phyloP scores from a whole-genome alignment of 768 basidiomycete species.

The Panaeolus papilionaceus region DNA sequence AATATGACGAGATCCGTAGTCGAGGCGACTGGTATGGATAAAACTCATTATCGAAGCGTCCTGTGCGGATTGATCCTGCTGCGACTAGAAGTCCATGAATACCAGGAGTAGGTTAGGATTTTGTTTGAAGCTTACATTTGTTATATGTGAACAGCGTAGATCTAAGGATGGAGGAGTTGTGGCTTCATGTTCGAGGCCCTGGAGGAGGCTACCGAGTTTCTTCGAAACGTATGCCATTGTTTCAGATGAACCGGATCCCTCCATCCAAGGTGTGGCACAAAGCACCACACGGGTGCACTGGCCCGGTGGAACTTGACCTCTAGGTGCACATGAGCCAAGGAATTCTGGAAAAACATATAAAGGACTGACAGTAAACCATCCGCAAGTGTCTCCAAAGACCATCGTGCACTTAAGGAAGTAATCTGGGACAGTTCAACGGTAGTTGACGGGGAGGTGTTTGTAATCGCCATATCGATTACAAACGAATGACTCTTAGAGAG shows the following conservation, averaged over 20 bases:
- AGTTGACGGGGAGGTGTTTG: slow-evolving; percentile 51
- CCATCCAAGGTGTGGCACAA: slow-evolving; percentile 45
- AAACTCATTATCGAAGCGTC: slow-evolving; percentile 46
- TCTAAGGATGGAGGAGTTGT: slow-evolving; percentile 59
- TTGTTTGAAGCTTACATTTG: slow-evolving; percentile 42
- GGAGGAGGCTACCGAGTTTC: slow-evolving; percentile 57
- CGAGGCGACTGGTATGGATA: slow-evolving; percentile 58
- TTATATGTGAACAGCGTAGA: slow-evolving; percentile 54
- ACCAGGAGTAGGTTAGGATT: neutral
- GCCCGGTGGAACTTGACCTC: slow-evolving; percentile 48
- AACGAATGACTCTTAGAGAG: slow-evolving; percentile 55
- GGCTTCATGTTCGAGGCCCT: slow-evolving; percentile 46
- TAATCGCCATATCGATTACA: slow-evolving; percentile 59
- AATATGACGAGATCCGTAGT: slow-evolving; percentile 39
- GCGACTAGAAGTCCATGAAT: slow-evolving; percentile 20
- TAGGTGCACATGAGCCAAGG: slow-evolving; percentile 28
- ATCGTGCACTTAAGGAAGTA: slow-evolving; percentile 69
- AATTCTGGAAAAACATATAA: slow-evolving; percentile 17
- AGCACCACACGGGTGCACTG: slow-evolving; percentile 56
- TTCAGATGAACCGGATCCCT: slow-evolving; percentile 43
- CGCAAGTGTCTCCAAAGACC: slow-evolving; percentile 57
- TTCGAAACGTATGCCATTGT: slow-evolving; percentile 56
- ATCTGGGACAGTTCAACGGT: slow-evolving; percentile 61
- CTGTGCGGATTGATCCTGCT: slow-evolving; percentile 30
- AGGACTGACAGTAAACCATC: slow-evolving; percentile 49